Evolutionary conservation across 257 asterid genomes (phyloP).

Genomic region (Fraxinus quadrangulata): DNA sequence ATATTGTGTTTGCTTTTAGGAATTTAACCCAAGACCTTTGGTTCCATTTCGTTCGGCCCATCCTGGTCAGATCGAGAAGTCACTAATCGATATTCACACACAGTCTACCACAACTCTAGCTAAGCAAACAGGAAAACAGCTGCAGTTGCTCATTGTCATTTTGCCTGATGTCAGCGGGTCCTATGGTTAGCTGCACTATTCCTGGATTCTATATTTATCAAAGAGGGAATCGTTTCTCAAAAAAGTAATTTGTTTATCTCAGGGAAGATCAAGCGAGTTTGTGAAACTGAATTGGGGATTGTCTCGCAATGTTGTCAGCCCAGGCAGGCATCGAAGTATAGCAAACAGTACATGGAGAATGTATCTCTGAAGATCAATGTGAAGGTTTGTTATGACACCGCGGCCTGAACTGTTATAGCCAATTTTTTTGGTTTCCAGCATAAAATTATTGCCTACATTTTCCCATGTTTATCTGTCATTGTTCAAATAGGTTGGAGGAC

Average conservation of each 20-base stretch:
- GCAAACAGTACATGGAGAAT: slow-evolving; percentile 66
- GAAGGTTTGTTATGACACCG: slow-evolving; percentile 49
- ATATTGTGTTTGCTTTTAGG: slow-evolving; percentile 38
- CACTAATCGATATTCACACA: slow-evolving; percentile 36
- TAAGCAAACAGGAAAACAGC: slow-evolving; percentile 9
- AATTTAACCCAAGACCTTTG: slow-evolving; percentile 36
- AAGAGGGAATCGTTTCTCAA: neutral
- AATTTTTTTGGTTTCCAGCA: neutral
- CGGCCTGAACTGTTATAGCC: neutral
- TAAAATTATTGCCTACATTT: neutral
- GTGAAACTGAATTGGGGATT: slow-evolving; percentile 84
- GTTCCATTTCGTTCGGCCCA: slow-evolving; percentile 32
- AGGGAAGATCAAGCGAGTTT: slow-evolving; percentile 71
- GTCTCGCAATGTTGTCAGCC: slow-evolving; percentile 90
- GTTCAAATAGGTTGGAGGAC: slow-evolving; percentile 70
- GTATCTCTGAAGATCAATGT: slow-evolving; percentile 77
- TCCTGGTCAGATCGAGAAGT: slow-evolving; percentile 41
- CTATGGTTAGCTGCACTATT: slow-evolving; percentile 50
- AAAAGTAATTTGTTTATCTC: neutral
- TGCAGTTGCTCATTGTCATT: slow-evolving; percentile 68
- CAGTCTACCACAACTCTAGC: slow-evolving; percentile 24
- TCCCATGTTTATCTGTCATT: neutral
- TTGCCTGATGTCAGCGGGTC: slow-evolving; percentile 67
- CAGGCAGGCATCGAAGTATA: slow-evolving; percentile 20
- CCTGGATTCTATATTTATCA: neutral